Evolutionary conservation across 2,329 filamentous ascomycete species (phyloP).

Genomic region (Lachnellula subtilissima): DNA sequence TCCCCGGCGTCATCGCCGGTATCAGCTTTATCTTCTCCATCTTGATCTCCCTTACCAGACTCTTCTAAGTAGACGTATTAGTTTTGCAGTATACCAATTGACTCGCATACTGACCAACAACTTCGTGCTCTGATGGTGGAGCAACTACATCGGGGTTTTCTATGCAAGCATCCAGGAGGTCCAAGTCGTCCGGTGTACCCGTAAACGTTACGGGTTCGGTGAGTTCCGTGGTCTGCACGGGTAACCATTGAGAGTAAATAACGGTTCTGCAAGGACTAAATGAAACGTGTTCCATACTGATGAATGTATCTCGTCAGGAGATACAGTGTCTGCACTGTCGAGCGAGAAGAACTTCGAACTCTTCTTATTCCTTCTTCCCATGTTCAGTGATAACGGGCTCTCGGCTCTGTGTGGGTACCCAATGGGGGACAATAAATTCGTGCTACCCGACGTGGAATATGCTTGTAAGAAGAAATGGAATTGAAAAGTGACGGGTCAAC

Average conservation of each 20-base stretch:
- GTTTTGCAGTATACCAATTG: neutral
- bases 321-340: constrained; percentile 13
- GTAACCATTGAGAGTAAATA: constrained; percentile 24
- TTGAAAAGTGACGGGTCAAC: constrained; percentile 14
- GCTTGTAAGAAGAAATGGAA: constrained; percentile 9
- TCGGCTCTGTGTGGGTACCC: constrained; percentile 30
- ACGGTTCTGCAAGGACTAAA: constrained; percentile 28
- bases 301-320: constrained; percentile 20
- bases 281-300: constrained; percentile 30
- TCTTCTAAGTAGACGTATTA: neutral
- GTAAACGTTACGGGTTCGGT: constrained; percentile 20
- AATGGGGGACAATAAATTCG: constrained; percentile 14
- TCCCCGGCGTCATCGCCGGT: neutral
- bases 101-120: constrained; percentile 6
- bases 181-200: constrained; percentile 16
- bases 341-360: constrained; percentile 16
- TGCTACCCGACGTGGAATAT: constrained; percentile 10
- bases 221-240: constrained; percentile 21
- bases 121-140: constrained; percentile 6
- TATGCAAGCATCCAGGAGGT: constrained; percentile 19
- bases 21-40: neutral
- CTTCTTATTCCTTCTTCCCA: constrained; percentile 26
- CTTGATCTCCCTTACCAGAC: neutral
- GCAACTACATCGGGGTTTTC: neutral
- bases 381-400: constrained; percentile 15